Evolutionary conservation across 139 green algal genomes (phyloP), one percentile per base, ranked within the genome.

Genomic region (Haematococcus lacustris): DNA sequence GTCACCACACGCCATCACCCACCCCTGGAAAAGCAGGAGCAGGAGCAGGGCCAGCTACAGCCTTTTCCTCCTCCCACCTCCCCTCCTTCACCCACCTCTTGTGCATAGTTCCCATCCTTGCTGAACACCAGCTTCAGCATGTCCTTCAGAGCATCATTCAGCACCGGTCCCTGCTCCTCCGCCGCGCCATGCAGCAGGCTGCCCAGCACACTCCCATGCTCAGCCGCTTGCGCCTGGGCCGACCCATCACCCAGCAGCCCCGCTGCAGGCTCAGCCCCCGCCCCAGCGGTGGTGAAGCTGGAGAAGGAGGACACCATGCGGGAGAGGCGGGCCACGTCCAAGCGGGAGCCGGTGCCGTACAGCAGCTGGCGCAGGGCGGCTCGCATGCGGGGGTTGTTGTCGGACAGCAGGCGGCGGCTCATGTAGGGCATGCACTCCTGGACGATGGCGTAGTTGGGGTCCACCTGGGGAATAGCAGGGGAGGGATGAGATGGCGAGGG

Each of bases 401-500:
- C 92, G 4, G 83, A 88, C n/a, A 97, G 81, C 78, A 97, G 83
- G 38, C 92, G 83, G 9, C 87, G 82, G 3, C 85, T 77, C 5
- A 98, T 70, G 86, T 98, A 98, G 9, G 94, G 94, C 81, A 97
- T 92, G 85, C 92, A 98, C 81, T 97, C 90, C 71, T 82, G 71
- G 5, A 93, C 86, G 50, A 93, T 93, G 39, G 82, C 72, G 75
- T 91, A 93, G 33, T 81, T 37, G 37, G 86, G 85, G 79, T 93
- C 86, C 47, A 82, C 80, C 64, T 70, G 64, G 21, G n/a, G n/a
- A n/a, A n/a, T n/a, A n/a, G n/a, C n/a, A n/a, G n/a, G n/a, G n/a
- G n/a, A n/a, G n/a, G n/a, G n/a, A n/a, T n/a, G n/a, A n/a, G n/a
- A n/a, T n/a, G n/a, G n/a, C n/a, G n/a, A n/a, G n/a, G n/a, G n/a